Evolutionary conservation across 2,329 filamentous ascomycete genomes (phyloP).

Genomic region (Ceratocystis cubensis): DNA sequence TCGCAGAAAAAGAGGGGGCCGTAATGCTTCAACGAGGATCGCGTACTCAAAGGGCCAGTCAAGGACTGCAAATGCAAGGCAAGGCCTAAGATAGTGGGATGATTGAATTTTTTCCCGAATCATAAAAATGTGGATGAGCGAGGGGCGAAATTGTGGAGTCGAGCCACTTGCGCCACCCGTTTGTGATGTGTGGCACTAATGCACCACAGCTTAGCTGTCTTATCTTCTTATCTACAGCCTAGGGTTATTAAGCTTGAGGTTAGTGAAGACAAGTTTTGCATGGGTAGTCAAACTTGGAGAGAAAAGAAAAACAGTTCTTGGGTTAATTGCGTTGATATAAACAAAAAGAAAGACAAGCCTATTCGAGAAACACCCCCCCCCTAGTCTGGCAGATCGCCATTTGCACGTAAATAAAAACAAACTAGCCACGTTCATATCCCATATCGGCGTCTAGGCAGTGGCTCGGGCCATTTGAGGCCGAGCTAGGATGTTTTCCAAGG

Average conservation of each 20-base stretch:
- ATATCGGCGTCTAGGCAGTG: background rate
- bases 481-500: conserved; percentile 57
- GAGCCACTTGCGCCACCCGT: background rate
- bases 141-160: conserved; percentile 17
- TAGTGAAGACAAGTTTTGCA: background rate
- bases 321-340: background rate
- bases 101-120: conserved; percentile 20
- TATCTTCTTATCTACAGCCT: background rate
- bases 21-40: conserved; percentile 10
- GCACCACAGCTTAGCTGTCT: background rate
- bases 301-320: background rate
- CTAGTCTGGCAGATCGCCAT: background rate
- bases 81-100: conserved; percentile 12
- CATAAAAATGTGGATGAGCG: conserved; percentile 20
- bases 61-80: background rate
- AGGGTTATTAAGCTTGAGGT: background rate
- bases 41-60: conserved; percentile 9
- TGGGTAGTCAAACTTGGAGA: background rate
- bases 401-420: background rate
- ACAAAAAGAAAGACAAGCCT: background rate
- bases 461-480: conserved; percentile 7
- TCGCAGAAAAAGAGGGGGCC: conserved; percentile 13
- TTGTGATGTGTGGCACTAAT: background rate
- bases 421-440: background rate
- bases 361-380: background rate